Base-by-base conservation (phyloP, 2,329 filamentous ascomycete species). In the Scedosporium dehoogii region DNA sequence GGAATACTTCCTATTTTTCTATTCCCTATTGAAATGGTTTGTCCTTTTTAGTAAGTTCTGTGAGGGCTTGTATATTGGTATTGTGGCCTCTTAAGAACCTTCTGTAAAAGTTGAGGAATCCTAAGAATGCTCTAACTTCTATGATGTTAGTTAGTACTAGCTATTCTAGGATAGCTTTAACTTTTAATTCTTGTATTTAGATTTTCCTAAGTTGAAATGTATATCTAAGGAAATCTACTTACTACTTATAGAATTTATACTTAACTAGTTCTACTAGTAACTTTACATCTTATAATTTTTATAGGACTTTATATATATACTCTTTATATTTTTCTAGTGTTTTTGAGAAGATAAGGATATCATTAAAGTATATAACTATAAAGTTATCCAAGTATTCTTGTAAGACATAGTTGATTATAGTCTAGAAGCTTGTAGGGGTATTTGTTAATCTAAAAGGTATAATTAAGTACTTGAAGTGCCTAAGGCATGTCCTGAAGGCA, bases 391-490 rank as follows among this genome's bases (percentile, higher is more conserved):
- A 6, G 33, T 63, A 53, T 29, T 53, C 23, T 42, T 27, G n/a
- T 48, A 27, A 27, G 25, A 27, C 5, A 27, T 27, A 27, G 25
- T 27, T 27, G 5, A 27, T 27, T 27, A 27, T 65, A 55, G 29
- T 51, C 57, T 65, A 64, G 53, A 63, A 64, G 1, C n/a, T 65
- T 46, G 46, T 62, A 61, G 59, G 23, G 44, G 60, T 64, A 62
- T 65, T 64, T 58, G 60, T 66, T 46, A 66, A 41, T 5, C n/a
- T 62, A 62, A 65, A 65, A 42, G 60, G 56, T 64, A 65, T 65
- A 38, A 64, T 60, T n/a, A n/a, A n/a, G n/a, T n/a, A n/a, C n/a
- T n/a, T n/a, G n/a, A n/a, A n/a, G n/a, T n/a, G n/a, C n/a, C n/a
- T n/a, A n/a, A n/a, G n/a, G n/a, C n/a, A n/a, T n/a, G n/a, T n/a